Evolutionary conservation across 2,329 filamentous ascomycete species (phyloP), one percentile per base, ranked within the genome.

Genomic region (Fusarium verrucosum): DNA sequence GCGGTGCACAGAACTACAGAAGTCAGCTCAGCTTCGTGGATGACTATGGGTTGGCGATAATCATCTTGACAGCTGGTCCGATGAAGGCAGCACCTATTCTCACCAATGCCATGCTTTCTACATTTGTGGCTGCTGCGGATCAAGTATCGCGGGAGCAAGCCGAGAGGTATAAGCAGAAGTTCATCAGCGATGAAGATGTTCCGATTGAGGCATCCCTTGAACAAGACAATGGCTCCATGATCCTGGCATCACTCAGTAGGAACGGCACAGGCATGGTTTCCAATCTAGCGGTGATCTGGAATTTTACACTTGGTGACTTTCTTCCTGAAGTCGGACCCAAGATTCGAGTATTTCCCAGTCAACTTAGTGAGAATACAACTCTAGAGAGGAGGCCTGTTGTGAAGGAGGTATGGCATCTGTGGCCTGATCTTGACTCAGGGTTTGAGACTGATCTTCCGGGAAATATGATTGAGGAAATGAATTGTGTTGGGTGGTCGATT

Each of bases 11-110:
- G 16, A 72, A 68, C 5, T 79, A 78, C 22, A 70, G 73, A 17
- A 74, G 74, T n/a, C 77, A 79, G 22, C 41, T 79, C 0, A 68
- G 69, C 4, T 35, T 78, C 0, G 50, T 79, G 3, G 77, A 78
- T 17, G 74, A 78, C 25, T 78, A 78, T 25, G 75, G 76, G 0
- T 30, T 77, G 2, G 73, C 72, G 0, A 14, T 76, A 2, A 22
- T 77, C 2, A 49, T 77, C 2, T 57, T 78, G 3, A 75, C 75
- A 0, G 75, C 76, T 0, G 75, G 76, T 0, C 68, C 72, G 1
- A 70, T 72, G 59, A 58, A 65, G 9, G 74, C 75, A 0, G 58
- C 74, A 3, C 55, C 66, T 1, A 41, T 69, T 43, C 53, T 77
- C 0, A 70, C 72, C 14, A 72, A 75, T 17, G 68, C 73, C 0